These are phyloP conservation scores for Nematodospora anomalae DNA, from an alignment of 1,139 yeast genomes.

Conservation along the genomic window DNA sequence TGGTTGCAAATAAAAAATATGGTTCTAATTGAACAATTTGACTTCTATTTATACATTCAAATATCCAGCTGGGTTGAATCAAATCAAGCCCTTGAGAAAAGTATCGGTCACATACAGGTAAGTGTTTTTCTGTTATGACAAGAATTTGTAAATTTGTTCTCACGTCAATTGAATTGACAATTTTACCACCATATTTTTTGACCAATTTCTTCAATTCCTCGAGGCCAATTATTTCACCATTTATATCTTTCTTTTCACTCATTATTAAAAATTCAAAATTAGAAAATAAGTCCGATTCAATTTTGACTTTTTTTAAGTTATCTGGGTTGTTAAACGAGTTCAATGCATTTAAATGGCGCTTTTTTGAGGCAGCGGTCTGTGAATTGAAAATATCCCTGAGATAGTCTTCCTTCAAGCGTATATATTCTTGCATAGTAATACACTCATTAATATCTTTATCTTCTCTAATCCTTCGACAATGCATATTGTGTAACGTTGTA, in stretches of 20 bases:
- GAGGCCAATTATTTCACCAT: conserved; percentile 29
- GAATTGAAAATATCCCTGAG: conserved; percentile 24
- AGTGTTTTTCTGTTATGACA: conserved; percentile 49
- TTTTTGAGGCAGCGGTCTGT: conserved; percentile 27
- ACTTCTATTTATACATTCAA: conserved; percentile 55
- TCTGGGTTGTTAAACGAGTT: conserved; percentile 16
- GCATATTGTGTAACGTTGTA: conserved; percentile 73
- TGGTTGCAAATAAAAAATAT: conserved; percentile 43
- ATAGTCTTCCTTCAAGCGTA: conserved; percentile 31
- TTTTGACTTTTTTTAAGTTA: conserved; percentile 11
- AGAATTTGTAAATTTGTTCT: conserved; percentile 21
- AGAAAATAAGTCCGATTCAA: conserved; percentile 25
- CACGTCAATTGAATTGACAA: conserved; percentile 20
- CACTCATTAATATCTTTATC: conserved; percentile 65
- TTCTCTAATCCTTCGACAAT: conserved; percentile 64
- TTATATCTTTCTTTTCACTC: conserved; percentile 40
- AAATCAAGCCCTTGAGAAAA: conserved; percentile 55
- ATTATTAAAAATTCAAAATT: conserved; percentile 34
- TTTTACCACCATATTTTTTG: conserved; percentile 52
- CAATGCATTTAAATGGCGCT: conserved; percentile 7
- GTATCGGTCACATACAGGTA: conserved; percentile 47
- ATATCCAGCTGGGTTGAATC: conserved; percentile 68
- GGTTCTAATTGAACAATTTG: conserved; percentile 60
- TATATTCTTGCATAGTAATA: conserved; percentile 58
- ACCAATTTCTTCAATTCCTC: conserved; percentile 40